Conservation (phyloP, 2,329 filamentous ascomycete species). For the Oidium heveae region DNA sequence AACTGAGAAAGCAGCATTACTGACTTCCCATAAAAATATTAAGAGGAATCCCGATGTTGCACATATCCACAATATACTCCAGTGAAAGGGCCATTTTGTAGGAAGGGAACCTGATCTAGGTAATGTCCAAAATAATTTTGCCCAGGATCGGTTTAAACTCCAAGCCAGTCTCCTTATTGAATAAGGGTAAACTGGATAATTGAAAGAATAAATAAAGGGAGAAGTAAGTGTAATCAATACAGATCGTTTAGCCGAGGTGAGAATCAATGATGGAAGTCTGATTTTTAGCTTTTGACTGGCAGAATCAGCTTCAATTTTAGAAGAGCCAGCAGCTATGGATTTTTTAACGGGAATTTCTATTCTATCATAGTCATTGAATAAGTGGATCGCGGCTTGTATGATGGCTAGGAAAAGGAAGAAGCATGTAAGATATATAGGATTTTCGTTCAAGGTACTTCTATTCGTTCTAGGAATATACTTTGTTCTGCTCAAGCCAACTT, state of each 20-base stretch:
- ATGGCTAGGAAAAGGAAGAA: conserved; percentile 44
- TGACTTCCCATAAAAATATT: conserved; percentile 47
- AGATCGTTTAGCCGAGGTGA: conserved; percentile 12
- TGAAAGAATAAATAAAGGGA: conserved; percentile 17
- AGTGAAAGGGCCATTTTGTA: conserved; percentile 28
- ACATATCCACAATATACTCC: conserved; percentile 29
- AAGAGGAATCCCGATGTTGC: conserved; percentile 39
- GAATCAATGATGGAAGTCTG: conserved; percentile 14
- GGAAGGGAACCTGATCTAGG: conserved; percentile 43
- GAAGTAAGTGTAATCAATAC: conserved; percentile 19
- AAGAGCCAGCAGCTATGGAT: conserved; percentile 9
- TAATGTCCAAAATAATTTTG: conserved; percentile 50
- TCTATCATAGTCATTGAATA: conserved; percentile 49
- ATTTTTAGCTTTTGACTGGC: conserved; percentile 16
- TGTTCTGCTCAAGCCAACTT: conserved; percentile 44
- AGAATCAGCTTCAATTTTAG: conserved; percentile 15
- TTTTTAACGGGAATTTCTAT: conserved; percentile 18
- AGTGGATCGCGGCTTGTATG: conserved; percentile 42
- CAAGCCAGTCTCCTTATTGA: conserved; percentile 39
- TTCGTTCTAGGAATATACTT: conserved; percentile 44
- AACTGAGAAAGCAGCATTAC: conserved; percentile 54
- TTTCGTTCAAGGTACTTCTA: conserved; percentile 59
- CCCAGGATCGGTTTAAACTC: conserved; percentile 42
- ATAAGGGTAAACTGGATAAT: conserved; percentile 32
- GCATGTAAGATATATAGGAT: conserved; percentile 53